A percentile compares a stretch with the other conserved stretches of the same genome.
Evolutionary conservation across 1,139 yeast genomes (phyloP).

Genomic region (Yamadazyma siamensis): DNA sequence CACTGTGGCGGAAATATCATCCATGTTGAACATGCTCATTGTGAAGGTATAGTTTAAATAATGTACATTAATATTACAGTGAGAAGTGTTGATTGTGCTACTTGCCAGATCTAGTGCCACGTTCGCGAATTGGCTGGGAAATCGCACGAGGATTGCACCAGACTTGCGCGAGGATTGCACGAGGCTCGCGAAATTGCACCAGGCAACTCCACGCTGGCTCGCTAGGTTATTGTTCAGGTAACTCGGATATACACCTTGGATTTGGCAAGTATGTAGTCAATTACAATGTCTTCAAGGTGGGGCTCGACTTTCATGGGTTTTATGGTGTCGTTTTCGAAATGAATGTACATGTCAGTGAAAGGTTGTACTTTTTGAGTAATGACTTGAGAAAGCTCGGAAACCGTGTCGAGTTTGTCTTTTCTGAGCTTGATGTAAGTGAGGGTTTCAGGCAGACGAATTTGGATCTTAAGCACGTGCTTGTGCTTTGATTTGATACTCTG

Average conservation of each 20-base stretch:
- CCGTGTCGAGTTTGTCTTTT: slow-evolving; percentile 22
- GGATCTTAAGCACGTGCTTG: slow-evolving; percentile 16
- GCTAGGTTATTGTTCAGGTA: too few relatives aligned
- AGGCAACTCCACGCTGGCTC: too few relatives aligned
- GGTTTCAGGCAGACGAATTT: slow-evolving; percentile 14
- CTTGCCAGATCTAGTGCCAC: too few relatives aligned
- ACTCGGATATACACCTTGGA: slow-evolving; percentile 15
- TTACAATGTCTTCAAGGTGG: slow-evolving; percentile 16
- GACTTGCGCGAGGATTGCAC: too few relatives aligned
- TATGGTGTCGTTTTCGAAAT: slow-evolving; percentile 22
- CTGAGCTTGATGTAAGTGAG: slow-evolving; percentile 21
- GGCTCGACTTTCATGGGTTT: slow-evolving; percentile 24
- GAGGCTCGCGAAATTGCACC: too few relatives aligned
- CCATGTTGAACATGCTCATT: slow-evolving; percentile 17
- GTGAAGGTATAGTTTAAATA: slow-evolving; percentile 3
- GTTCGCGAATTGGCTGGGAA: too few relatives aligned
- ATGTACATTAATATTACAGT: too few relatives aligned
- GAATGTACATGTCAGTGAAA: slow-evolving; percentile 18
- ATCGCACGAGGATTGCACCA: too few relatives aligned
- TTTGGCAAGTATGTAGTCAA: slow-evolving; percentile 27
- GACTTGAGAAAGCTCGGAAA: slow-evolving; percentile 25
- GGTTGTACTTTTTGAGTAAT: slow-evolving; percentile 18
- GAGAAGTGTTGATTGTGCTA: too few relatives aligned
- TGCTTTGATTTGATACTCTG: slow-evolving; percentile 3
- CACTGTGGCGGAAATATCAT: slow-evolving; percentile 12